Evolutionary conservation across 2,329 filamentous ascomycete species (phyloP).

Genomic region (Davidsoniella neocaledoniae): DNA sequence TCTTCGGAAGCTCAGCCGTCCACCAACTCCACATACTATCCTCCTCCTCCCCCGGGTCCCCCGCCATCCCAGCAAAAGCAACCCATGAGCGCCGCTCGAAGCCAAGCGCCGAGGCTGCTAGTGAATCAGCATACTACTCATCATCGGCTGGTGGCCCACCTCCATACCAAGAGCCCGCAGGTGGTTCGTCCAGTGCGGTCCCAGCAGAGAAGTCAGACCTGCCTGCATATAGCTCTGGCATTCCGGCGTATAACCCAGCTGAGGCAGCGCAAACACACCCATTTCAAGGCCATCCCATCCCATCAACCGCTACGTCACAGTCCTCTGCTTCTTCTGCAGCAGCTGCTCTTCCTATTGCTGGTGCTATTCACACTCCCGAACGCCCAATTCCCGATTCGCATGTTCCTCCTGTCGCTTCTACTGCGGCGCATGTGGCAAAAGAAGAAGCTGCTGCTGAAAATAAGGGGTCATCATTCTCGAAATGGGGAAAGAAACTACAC

Average conservation of each 20-base stretch:
- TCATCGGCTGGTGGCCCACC: background rate
- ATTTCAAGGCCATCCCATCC: constrained; percentile 1
- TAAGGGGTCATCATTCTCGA: constrained; percentile 1
- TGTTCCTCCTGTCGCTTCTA: background rate
- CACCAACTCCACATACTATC: constrained; percentile 11
- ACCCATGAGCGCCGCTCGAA: background rate
- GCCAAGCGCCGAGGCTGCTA: background rate
- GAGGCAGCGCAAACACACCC: constrained; percentile 2
- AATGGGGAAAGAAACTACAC: constrained; percentile 13
- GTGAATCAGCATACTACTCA: constrained; percentile 11
- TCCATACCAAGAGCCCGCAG: too few relatives aligned
- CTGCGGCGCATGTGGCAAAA: background rate
- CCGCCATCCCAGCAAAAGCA: constrained; percentile 7
- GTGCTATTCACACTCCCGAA: background rate
- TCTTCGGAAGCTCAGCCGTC: background rate
- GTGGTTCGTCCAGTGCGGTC: background rate
- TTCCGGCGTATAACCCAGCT: constrained; percentile 4
- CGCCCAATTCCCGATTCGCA: background rate
- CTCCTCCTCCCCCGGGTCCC: constrained; percentile 11
- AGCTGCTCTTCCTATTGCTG: background rate
- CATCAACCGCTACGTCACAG: background rate
- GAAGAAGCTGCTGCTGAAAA: background rate
- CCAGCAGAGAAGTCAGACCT: background rate
- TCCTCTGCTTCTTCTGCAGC: background rate
- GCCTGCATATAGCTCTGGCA: background rate